Base-by-base conservation (phyloP, 2,329 filamentous ascomycete genomes). In the Colletotrichum somersetense region DNA sequence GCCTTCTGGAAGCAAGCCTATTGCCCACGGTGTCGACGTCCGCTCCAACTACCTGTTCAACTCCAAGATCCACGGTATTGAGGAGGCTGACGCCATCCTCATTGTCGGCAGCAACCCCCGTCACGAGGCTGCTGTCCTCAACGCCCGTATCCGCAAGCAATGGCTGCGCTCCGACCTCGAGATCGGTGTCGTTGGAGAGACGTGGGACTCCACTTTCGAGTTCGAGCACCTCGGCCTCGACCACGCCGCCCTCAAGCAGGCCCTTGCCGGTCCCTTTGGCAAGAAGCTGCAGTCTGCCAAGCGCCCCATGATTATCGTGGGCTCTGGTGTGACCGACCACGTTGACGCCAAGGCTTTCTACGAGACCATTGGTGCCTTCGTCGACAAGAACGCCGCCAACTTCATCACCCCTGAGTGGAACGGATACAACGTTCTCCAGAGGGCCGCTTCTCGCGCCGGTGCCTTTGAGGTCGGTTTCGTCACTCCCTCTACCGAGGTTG, bases 11-110 rank as follows among this genome's bases (percentile, higher is more conserved):
- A 92, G 89, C 83, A 87, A 91, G 75, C 96, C 96, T 18, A 85
- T 98, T 74, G 93, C 96, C 46, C 96, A 99, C 83, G 96, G 96
- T 82, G 85, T 98, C 74, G 96, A 99, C 79, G 89, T 98, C 71
- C 93, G 96, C 75, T 93, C 95, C 71, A 99, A 96, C 86, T 99
- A 97, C 84, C 88, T 94, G 56, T 98, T 99, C 89, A 99, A 99
- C 89, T 97, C 95, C 48, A 94, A 89, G 82, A 97, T 99, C 79
- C 92, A 90, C 81, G 96, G 95, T 79, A 93, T 98, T 48, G 96
- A 99, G 84, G 93, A 97, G 79, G 94, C 96, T 23, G 96, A 98
- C 83, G 91, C 89, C 77, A 94, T 99, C 72, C 91, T 99, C 66
- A 91, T 99, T 71, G 90, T 99, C 75, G 96, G 96, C 76, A 98